Evolutionary conservation across 1,284 basidiomycete species (phyloP).

Genomic region (Rhodotorula sp.): DNA sequence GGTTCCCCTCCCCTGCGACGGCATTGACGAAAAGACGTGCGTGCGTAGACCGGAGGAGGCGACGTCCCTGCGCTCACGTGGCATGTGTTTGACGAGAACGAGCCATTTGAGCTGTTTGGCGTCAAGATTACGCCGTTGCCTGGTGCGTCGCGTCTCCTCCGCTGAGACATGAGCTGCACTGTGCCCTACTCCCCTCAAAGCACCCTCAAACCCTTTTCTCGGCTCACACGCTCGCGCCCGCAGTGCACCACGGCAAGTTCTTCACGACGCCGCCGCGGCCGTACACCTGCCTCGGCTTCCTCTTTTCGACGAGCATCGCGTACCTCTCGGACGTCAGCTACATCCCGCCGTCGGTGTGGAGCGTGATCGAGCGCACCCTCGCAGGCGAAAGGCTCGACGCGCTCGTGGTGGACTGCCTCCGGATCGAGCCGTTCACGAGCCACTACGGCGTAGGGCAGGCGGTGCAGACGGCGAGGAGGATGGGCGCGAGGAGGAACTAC

Average conservation of each 20-base stretch:
- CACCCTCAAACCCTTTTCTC: neutral
- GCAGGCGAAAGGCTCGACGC: conserved; percentile 51
- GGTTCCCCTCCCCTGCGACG: neutral
- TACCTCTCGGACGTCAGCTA: conserved; percentile 69
- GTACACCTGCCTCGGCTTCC: conserved; percentile 72
- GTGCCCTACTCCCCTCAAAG: neutral
- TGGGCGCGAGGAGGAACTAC: conserved; percentile 65
- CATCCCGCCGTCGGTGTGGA: conserved; percentile 70
- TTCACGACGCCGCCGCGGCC: conserved; percentile 57
- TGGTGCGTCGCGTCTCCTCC: conserved; percentile 7
- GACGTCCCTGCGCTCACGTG: conserved; percentile 63
- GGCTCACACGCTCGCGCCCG: neutral
- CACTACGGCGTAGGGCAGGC: conserved; percentile 70
- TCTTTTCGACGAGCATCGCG: conserved; percentile 58
- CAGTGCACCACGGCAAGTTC: conserved; percentile 56
- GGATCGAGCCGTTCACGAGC: conserved; percentile 64
- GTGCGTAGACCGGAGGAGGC: conserved; percentile 35
- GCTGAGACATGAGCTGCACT: neutral
- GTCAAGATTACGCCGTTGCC: conserved; percentile 66
- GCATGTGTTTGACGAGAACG: conserved; percentile 69
- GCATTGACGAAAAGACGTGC: neutral
- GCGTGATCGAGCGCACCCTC: conserved; percentile 20
- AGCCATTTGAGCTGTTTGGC: conserved; percentile 67
- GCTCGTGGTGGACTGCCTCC: conserved; percentile 70
- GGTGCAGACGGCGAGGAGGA: conserved; percentile 58